phyloP scores from a whole-genome alignment of 164 flowering plant genomes.

The Magnolia kwangsiensis region DNA sequence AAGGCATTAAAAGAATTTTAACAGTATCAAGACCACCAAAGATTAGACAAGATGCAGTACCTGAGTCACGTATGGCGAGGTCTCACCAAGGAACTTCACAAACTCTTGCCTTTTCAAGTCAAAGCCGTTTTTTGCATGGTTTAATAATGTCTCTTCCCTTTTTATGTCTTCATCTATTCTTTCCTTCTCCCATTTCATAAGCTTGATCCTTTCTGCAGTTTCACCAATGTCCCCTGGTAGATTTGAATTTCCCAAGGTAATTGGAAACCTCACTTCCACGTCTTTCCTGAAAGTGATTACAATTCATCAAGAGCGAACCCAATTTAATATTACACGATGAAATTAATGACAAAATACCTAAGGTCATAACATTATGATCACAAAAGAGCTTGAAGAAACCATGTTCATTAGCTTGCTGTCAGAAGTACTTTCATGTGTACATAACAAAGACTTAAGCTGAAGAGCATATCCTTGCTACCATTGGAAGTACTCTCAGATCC shows the following conservation, averaged over 20 bases:
- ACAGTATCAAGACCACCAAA: not conserved
- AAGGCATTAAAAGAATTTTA: not conserved
- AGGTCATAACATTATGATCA: not conserved
- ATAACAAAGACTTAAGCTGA: too few species aligned
- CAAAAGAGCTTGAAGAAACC: not conserved
- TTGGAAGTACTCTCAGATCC: too few species aligned
- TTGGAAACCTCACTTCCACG: conserved; percentile 58
- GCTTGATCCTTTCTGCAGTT: conserved; percentile 45
- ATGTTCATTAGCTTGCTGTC: not conserved
- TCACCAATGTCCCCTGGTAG: conserved; percentile 34
- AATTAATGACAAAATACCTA: too few species aligned
- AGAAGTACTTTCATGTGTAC: too few species aligned
- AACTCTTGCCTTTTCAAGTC: conserved; percentile 57
- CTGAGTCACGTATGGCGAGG: not conserved
- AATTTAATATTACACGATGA: not conserved
- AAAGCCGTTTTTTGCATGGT: conserved; percentile 42
- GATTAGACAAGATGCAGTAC: not conserved
- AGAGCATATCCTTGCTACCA: too few species aligned
- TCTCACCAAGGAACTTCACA: conserved; percentile 26
- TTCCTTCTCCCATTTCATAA: conserved; percentile 55
- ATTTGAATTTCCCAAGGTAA: conserved; percentile 22
- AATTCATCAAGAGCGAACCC: not conserved
- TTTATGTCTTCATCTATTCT: conserved; percentile 63
- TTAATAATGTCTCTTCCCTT: conserved; percentile 53
- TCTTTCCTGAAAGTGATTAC: conserved; percentile 42